Evolutionary conservation across 345 rosid genomes (phyloP).

Genomic region (Acer saccharum): DNA sequence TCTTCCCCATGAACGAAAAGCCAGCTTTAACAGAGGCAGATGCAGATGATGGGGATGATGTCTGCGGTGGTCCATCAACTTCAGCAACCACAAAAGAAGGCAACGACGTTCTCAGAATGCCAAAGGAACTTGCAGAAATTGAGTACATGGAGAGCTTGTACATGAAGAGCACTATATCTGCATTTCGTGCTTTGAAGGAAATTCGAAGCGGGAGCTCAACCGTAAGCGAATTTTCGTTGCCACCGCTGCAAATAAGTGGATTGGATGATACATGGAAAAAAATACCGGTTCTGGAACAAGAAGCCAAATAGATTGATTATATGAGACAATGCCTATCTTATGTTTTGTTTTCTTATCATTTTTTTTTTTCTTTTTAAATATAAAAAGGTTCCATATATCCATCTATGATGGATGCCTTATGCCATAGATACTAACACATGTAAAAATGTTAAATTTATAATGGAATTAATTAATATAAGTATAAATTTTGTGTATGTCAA

Average conservation of each 20-base stretch:
- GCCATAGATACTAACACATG: slow-evolving; percentile 37
- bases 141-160: slow-evolving; percentile 66
- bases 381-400: slow-evolving; percentile 8
- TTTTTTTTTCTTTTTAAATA: background rate
- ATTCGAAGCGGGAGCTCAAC: slow-evolving; percentile 90
- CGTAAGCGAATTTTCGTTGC: slow-evolving; percentile 79
- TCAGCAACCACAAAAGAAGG: slow-evolving; percentile 33
- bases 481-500: background rate
- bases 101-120: slow-evolving; percentile 32
- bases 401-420: slow-evolving; percentile 28
- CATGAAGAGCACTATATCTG: slow-evolving; percentile 88
- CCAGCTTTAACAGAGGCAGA: slow-evolving; percentile 31
- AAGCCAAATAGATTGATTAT: slow-evolving; percentile 54
- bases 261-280: slow-evolving; percentile 78
- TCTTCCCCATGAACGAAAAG: slow-evolving; percentile 48
- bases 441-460: slow-evolving; percentile 31
- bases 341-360: no score
- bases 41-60: slow-evolving; percentile 28
- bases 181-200: slow-evolving; percentile 68
- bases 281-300: slow-evolving; percentile 76
- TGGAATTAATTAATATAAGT: slow-evolving; percentile 6
- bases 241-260: slow-evolving; percentile 71
- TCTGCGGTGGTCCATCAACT: slow-evolving; percentile 36
- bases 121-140: slow-evolving; percentile 63
- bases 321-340: background rate